Conservation (phyloP, 2,329 filamentous ascomycete species). For the Aquanectria penicillioides region DNA sequence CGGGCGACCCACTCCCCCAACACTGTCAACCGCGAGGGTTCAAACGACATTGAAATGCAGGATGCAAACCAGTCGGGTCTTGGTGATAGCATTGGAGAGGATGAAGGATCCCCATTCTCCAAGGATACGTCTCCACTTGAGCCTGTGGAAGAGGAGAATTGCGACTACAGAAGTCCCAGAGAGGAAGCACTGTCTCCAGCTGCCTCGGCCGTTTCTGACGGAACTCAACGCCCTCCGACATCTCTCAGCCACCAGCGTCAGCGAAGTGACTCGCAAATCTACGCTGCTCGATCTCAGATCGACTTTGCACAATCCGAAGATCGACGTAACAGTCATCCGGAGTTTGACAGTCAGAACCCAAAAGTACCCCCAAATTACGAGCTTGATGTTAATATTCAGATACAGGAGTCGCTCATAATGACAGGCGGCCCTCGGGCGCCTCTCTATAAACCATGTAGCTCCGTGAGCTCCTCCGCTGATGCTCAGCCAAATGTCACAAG, state of each 20-base stretch:
- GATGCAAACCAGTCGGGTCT: slow-evolving; percentile 16
- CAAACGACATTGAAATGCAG: slow-evolving; percentile 25
- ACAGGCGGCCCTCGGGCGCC: slow-evolving; percentile 28
- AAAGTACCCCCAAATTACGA: slow-evolving; percentile 25
- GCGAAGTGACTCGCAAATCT: slow-evolving; percentile 19
- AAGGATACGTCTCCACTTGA: slow-evolving; percentile 42
- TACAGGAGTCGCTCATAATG: slow-evolving; percentile 28
- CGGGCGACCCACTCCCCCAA: slow-evolving; percentile 30
- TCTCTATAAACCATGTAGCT: slow-evolving; percentile 19
- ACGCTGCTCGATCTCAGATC: slow-evolving; percentile 16
- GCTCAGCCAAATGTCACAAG: slow-evolving; percentile 6
- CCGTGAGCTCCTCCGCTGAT: slow-evolving; percentile 2
- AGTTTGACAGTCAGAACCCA: slow-evolving; percentile 39
- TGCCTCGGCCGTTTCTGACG: slow-evolving; percentile 24
- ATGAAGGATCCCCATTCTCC: slow-evolving; percentile 29
- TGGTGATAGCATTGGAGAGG: slow-evolving; percentile 27
- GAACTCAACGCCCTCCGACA: slow-evolving; percentile 9
- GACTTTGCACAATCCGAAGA: slow-evolving; percentile 20
- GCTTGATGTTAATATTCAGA: slow-evolving; percentile 33
- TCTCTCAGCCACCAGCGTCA: slow-evolving; percentile 24
- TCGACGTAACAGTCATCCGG: slow-evolving; percentile 31
- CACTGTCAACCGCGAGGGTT: slow-evolving; percentile 14
- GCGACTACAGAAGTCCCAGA: slow-evolving; percentile 24
- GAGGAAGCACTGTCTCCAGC: slow-evolving; percentile 24
- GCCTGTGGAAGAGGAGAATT: slow-evolving; percentile 37